Evolutionary conservation across 129 eudicot genomes (phyloP), one percentile per base, ranked within the genome.

Genomic region (Flaveria robusta): DNA sequence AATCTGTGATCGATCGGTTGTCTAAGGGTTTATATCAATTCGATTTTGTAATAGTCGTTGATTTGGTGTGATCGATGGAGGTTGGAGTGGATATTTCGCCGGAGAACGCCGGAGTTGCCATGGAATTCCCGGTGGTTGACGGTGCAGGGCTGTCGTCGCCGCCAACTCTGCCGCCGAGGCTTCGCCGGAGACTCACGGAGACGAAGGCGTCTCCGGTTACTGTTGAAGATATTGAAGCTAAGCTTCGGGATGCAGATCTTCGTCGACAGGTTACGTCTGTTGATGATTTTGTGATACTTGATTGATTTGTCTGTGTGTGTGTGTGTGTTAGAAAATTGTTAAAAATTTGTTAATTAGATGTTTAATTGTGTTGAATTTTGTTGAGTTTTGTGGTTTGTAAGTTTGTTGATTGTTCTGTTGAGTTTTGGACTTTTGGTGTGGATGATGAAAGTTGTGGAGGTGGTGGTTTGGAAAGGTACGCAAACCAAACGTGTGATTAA

Each of bases 181-280:
- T 95, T 29, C 90, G 92, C 19, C 91, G 89, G 66, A 82, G 92
- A 62, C 90, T 95, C 1, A 83, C 96, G 13, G 99, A 85, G 85
- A 50, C 83, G 15, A 88, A 83, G 63, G 64, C 82, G 3, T 84
- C 89, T 66, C 89, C 93, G 5, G 54, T 87, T 6, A 95, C 85
- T 74, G 94, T 83, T 39, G 97, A 95, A 76, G 94, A 95, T 71
- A 95, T 95, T 49, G 89, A 91, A 66, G 92, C 96, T 50, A 95
- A 89, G 78, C 96, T 95, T 70, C 91, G 90, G 0, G 87, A 86
- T 68, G 99, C 99, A 37, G 86, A 91, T 81, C 92, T 89, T 80
- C 96, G 97, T 58, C 84, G 99, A 51, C 99, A 91, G 99, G 84
- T 80, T 80, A 46, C 43, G 90, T 90, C 29, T 50, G 39, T 39